Conservation (phyloP, 495 filamentous ascomycete species). For the Gamarada debralockiae region DNA sequence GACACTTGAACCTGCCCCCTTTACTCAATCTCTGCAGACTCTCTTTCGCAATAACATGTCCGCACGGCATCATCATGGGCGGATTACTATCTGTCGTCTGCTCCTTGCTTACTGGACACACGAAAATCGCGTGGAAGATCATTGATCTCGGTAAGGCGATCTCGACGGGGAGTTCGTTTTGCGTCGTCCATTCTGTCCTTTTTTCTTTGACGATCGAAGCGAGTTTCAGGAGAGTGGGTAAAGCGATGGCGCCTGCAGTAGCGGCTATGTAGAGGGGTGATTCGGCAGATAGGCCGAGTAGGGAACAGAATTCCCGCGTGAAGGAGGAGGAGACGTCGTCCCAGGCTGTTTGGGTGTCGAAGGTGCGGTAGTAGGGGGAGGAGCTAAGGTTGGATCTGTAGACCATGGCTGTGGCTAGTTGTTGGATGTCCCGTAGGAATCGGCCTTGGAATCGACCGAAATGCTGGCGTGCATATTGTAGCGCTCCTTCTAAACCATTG, state of each 20-base stretch:
- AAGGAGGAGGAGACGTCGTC: conserved; percentile 78
- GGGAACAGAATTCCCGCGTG: conserved; percentile 90
- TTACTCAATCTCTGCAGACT: conserved; percentile 73
- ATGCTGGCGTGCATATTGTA: conserved; percentile 66
- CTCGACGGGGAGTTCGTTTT: conserved; percentile 88
- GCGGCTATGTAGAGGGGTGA: conserved; percentile 88
- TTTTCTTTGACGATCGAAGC: conserved; percentile 79
- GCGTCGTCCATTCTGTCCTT: conserved; percentile 90
- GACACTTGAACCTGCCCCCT: conserved; percentile 83
- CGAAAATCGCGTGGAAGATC: conserved; percentile 94
- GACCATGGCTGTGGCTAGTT: conserved; percentile 72
- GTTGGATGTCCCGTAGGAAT: conserved; percentile 70
- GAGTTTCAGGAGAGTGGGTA: conserved; percentile 81
- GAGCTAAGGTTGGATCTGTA: conserved; percentile 62
- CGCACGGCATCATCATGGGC: conserved; percentile 97
- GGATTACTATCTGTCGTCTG: conserved; percentile 92
- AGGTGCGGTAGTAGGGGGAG: conserved; percentile 74
- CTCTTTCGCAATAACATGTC: conserved; percentile 88
- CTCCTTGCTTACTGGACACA: conserved; percentile 94
- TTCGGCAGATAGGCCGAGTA: conserved; percentile 81
- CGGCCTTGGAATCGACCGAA: conserved; percentile 64
- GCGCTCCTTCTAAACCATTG: conserved; percentile 54
- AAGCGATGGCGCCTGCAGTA: conserved; percentile 86
- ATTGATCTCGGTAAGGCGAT: conserved; percentile 82
- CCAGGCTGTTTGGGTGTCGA: conserved; percentile 71